Conservation (phyloP, 148 eudicot genomes). For the Cornus florida region DNA sequence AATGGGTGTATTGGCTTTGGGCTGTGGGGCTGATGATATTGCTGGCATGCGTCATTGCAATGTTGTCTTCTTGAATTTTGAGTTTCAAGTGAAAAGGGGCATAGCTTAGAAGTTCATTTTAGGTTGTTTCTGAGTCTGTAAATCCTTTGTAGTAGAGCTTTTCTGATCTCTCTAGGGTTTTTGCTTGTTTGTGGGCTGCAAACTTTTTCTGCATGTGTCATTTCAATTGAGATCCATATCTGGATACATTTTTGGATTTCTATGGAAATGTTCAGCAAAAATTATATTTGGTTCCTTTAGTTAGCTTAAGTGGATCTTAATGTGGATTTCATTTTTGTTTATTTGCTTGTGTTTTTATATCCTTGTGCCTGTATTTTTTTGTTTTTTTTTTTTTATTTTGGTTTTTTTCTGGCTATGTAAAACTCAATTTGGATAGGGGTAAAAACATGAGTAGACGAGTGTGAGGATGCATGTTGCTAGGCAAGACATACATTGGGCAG, state of each 20-base stretch:
- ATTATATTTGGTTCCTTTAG: neutral
- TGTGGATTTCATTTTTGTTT: neutral
- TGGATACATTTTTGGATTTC: neutral
- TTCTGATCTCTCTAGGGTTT: conserved; percentile 29
- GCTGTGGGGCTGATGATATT: conserved; percentile 47
- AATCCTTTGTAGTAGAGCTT: conserved; percentile 13
- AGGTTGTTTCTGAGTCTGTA: neutral
- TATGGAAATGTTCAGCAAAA: neutral
- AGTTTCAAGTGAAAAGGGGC: neutral
- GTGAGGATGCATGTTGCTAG: too few species aligned
- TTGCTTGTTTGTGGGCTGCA: neutral
- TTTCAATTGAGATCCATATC: neutral
- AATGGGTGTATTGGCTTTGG: conserved; percentile 51
- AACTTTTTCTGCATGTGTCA: neutral
- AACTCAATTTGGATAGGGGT: too few species aligned
- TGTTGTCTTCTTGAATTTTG: conserved; percentile 28
- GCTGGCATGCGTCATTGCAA: conserved; percentile 52
- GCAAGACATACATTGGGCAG: too few species aligned
- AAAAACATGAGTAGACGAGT: too few species aligned
- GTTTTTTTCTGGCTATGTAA: too few species aligned
- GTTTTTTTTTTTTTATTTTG: too few species aligned
- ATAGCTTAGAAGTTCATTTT: neutral
- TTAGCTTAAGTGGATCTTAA: neutral
- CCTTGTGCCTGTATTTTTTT: too few species aligned
- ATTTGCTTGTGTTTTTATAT: neutral